Base-by-base conservation (phyloP, 2,329 filamentous ascomycete genomes). In the Raffaelea arxii region DNA sequence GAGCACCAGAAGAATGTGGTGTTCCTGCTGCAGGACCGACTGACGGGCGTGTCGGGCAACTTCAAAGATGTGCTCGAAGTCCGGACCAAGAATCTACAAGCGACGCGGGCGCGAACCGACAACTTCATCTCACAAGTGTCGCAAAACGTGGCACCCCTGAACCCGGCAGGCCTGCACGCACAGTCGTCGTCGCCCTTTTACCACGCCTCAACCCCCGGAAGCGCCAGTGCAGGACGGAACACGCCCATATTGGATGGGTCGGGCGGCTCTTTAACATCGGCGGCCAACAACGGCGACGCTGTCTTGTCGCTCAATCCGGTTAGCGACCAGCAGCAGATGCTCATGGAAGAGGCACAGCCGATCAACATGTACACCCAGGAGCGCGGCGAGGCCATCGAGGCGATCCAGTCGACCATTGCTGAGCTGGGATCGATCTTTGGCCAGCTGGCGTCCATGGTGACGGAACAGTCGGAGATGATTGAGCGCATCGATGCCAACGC, bases 1-100 rank as follows among this genome's bases (percentile, higher is more conserved):
- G 90, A 97, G 62, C 94, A 98, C 69, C 95, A 94, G 71, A 94
- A 95, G 67, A 96, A 97, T 60, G 92, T 97, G 25, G 86, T 96
- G 3, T 82, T 94, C 51, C 75, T 97, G 61, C 70, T 97, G 18
- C 89, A 96, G 66, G 87, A 88, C 51, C 92, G 92, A 60, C 72
- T 97, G 36, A 91, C 89, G 35, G 89, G 95, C 59, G 91, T 98
- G 4, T 86, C 86, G 23, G 87, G 84, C 52, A 95, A 91, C 63
- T 97, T 98, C 75, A 97, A 97, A 66, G 91, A 97, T 57, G 91
- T 97, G 6, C 74, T 98, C 10, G 92, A 98, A 64, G 86, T 94
- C 37, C 81, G 92, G 49, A 97, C 92, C 45, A 95, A 95, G 72
- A 98, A 97, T 64, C 95, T 98, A 53, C 92, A 96, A 65, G 92